Base-by-base conservation (phyloP, 441 rosid genomes). In the Bruguiera hainesii region DNA sequence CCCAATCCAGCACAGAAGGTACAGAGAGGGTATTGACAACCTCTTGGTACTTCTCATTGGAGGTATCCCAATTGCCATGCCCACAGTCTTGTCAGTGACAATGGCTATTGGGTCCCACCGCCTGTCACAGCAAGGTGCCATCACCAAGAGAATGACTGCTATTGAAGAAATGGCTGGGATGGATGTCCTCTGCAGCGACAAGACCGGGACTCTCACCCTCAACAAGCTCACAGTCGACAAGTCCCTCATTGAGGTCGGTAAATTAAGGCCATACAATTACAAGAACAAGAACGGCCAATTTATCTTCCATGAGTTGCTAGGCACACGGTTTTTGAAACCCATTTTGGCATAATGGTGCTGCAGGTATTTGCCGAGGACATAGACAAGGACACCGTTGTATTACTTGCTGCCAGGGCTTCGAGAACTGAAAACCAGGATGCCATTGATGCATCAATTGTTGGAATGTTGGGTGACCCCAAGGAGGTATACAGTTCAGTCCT, bases 21-120 rank as follows among this genome's bases (percentile, higher is more conserved):
- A 88, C 71, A 83, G 97, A 74, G 92, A 88, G 3, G 98, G 98
- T 9, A 91, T 94, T 31, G 97, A 94, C 76, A 94, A 91, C 71
- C 83, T 94, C 55, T 83, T 91, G 76, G 98, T 93, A 61, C 97
- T 93, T 59, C 86, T 93, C 63, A 93, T 93, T 5, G 98, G 98
- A 56, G 98, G 98, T 56, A 94, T 94, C 72, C 98, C 98, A n/a
- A 94, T 94, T 11, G 98, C 98, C 26, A 94, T 94, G 98, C 97
- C 98, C 5, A 93, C 97, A 5, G 94, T 93, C 18, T 77, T 89
- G 74, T 93, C 97, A 0, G 98, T 93, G 50, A 93, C 97, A 67
- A 94, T 94, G 98, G 98, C 99, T 51, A 89, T 91, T 71, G 99
- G 99, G 7, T 91, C 96, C 35, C 98, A 94, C 57, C 86, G 97